Percentiles rank a stretch among this genome's conserved stretches.
These are phyloP conservation scores for Meyerozyma carpophila DNA, from an alignment of 1,139 yeast species.

Conservation along the genomic window DNA sequence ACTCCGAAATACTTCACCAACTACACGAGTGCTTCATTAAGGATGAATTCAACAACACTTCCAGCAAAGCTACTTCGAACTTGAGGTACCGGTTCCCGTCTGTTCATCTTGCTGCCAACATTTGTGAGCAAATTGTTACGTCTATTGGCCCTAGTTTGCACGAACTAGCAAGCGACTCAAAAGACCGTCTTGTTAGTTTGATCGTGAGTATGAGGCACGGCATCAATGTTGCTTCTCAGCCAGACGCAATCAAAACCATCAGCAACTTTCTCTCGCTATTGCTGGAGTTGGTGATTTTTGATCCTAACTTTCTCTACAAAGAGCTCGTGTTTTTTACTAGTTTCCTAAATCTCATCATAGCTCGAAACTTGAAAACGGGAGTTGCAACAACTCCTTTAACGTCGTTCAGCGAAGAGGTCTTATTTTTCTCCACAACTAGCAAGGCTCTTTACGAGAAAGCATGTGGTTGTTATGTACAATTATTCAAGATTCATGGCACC, in stretches of 20 bases:
- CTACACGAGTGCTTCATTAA: conserved; percentile 44
- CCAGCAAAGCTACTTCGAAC: conserved; percentile 22
- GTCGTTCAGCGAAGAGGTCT: conserved; percentile 25
- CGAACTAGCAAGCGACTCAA: conserved; percentile 16
- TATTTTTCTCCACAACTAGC: conserved; percentile 39
- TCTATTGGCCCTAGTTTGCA: conserved; percentile 36
- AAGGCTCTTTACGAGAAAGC: conserved; percentile 30
- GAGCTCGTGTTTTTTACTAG: conserved; percentile 26
- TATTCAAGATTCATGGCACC: conserved; percentile 34
- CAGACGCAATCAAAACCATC: conserved; percentile 25
- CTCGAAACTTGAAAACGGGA: conserved; percentile 36
- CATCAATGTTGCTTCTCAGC: conserved; percentile 25
- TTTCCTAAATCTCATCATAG: conserved; percentile 27
- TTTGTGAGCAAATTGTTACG: conserved; percentile 29
- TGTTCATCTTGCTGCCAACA: conserved; percentile 17
- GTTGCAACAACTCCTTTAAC: conserved; percentile 30
- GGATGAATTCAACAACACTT: conserved; percentile 38
- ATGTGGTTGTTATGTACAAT: conserved; percentile 35
- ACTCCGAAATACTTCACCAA: conserved; percentile 41
- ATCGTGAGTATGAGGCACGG: conserved; percentile 28
- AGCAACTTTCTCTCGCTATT: conserved; percentile 24
- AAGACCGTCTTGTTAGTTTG: conserved; percentile 22
- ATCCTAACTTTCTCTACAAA: conserved; percentile 28
- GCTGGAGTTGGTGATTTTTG: conserved; percentile 39
- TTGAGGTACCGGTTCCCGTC: conserved; percentile 25